These are phyloP conservation scores for Dendrobium huoshanense DNA, from an alignment of 106 monocot genomes.

Conservation along the genomic window DNA sequence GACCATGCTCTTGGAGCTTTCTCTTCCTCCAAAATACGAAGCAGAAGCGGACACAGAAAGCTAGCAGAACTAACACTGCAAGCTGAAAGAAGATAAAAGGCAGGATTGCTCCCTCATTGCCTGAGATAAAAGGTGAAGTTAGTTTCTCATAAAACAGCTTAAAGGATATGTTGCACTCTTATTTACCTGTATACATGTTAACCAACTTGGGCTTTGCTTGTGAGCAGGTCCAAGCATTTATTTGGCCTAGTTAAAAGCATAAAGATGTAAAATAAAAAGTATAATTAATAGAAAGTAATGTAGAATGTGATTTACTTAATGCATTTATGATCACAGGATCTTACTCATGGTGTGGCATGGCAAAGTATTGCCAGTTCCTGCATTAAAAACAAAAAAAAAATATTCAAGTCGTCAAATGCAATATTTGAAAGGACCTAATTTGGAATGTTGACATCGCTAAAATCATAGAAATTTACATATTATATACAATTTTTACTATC, in stretches of 20 bases:
- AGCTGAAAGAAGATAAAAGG: conserved; percentile 55
- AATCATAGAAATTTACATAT: neutral
- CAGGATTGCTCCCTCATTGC: conserved; percentile 37
- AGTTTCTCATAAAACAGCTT: neutral
- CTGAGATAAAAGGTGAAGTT: conserved; percentile 13
- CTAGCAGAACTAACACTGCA: conserved; percentile 37
- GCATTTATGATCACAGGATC: neutral
- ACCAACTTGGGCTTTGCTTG: conserved; percentile 42
- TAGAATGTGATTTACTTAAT: neutral
- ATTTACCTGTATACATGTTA: conserved; percentile 41
- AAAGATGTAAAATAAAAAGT: conserved; percentile 2
- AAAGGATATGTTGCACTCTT: neutral
- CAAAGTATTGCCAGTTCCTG: conserved; percentile 56
- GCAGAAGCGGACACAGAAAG: conserved; percentile 47
- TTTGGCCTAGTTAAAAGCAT: conserved; percentile 40
- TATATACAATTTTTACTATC: neutral
- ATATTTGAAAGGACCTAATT: too few relatives aligned
- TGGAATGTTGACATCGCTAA: neutral
- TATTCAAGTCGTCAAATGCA: neutral
- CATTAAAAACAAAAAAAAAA: conserved; percentile 4
- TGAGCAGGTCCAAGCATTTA: conserved; percentile 72
- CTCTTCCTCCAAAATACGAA: conserved; percentile 86
- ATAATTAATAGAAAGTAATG: neutral
- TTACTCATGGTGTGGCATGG: conserved; percentile 77
- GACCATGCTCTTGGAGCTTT: conserved; percentile 62